Conservation (phyloP, 768 basidiomycete genomes). For the Coprinopsis strossmayeri region DNA sequence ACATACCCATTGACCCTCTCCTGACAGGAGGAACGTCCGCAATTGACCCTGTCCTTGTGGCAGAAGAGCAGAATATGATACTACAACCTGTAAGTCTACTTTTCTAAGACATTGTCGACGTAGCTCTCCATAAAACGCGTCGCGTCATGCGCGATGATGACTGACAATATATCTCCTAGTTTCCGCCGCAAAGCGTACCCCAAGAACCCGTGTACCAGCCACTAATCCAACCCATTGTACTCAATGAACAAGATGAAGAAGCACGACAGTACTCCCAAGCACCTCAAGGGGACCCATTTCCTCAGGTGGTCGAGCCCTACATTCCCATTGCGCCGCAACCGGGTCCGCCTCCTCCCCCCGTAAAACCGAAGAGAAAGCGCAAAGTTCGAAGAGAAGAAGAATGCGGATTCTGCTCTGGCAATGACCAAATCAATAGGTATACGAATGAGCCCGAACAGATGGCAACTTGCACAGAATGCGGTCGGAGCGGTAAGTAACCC, state of each 20-base stretch:
- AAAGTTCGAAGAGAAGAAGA: slow-evolving; percentile 47
- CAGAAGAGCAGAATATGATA: slow-evolving; percentile 17
- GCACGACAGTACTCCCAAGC: slow-evolving; percentile 59
- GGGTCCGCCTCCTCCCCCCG: slow-evolving; percentile 25
- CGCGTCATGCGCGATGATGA: slow-evolving; percentile 47
- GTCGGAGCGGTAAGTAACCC: slow-evolving; percentile 58
- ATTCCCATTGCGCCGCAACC: slow-evolving; percentile 39
- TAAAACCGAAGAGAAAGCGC: slow-evolving; percentile 45
- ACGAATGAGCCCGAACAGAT: slow-evolving; percentile 52
- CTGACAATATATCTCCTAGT: slow-evolving; percentile 21
- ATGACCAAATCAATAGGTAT: slow-evolving; percentile 49
- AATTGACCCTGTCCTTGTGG: slow-evolving; percentile 48
- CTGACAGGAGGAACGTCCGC: slow-evolving; percentile 35
- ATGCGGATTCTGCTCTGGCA: slow-evolving; percentile 78
- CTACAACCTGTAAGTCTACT: slow-evolving; percentile 32
- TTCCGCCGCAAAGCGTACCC: slow-evolving; percentile 18
- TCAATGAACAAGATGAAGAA: slow-evolving; percentile 19
- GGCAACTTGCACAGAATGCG: slow-evolving; percentile 78
- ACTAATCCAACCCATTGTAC: neutral
- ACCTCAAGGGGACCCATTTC: slow-evolving; percentile 81
- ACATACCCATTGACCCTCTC: slow-evolving; percentile 80
- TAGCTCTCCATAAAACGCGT: slow-evolving; percentile 40
- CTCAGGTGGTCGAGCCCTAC: slow-evolving; percentile 48
- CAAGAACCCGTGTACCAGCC: slow-evolving; percentile 14
- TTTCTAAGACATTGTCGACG: slow-evolving; percentile 8